phyloP scores from a whole-genome alignment of 2,329 filamentous ascomycete genomes.

The Fusarium denticulatum region DNA sequence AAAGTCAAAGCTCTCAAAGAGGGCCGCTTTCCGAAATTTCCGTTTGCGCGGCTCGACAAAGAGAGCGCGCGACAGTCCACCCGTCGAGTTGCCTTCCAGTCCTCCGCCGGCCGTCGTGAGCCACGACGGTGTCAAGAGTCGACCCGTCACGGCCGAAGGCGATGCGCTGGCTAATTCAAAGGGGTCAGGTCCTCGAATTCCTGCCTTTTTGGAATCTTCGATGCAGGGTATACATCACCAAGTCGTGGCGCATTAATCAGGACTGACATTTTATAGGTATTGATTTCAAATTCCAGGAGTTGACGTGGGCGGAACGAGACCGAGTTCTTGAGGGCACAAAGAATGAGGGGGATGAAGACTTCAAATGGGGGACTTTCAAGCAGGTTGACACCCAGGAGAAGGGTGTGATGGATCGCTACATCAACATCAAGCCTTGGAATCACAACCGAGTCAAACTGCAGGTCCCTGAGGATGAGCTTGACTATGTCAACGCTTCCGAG shows the following conservation, averaged over 20 bases:
- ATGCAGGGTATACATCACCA: slow-evolving; percentile 47
- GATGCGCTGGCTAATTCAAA: slow-evolving; percentile 28
- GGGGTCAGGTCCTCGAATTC: slow-evolving; percentile 43
- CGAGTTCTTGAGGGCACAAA: slow-evolving; percentile 54
- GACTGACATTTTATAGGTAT: slow-evolving; percentile 53
- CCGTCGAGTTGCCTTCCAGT: slow-evolving; percentile 44
- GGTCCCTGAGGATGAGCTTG: slow-evolving; percentile 76
- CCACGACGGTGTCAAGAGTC: slow-evolving; percentile 49
- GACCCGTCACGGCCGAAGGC: slow-evolving; percentile 33
- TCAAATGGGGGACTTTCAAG: slow-evolving; percentile 50
- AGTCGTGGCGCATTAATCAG: background rate
- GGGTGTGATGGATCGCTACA: slow-evolving; percentile 77
- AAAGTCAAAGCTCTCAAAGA: slow-evolving; percentile 44
- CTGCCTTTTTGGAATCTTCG: slow-evolving; percentile 52
- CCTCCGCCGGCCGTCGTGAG: slow-evolving; percentile 49
- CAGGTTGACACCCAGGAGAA: slow-evolving; percentile 46
- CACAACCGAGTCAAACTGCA: slow-evolving; percentile 84
- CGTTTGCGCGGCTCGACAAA: slow-evolving; percentile 58
- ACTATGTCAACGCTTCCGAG: slow-evolving; percentile 86
- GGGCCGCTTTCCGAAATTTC: slow-evolving; percentile 56
- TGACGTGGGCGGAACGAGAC: slow-evolving; percentile 63
- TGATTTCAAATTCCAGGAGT: slow-evolving; percentile 61
- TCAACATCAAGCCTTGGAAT: slow-evolving; percentile 89
- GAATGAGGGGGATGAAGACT: slow-evolving; percentile 48
- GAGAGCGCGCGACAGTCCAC: slow-evolving; percentile 57